phyloP scores from a whole-genome alignment of 2,329 filamentous ascomycete species.

The Neoscytalidium dimidiatum region DNA sequence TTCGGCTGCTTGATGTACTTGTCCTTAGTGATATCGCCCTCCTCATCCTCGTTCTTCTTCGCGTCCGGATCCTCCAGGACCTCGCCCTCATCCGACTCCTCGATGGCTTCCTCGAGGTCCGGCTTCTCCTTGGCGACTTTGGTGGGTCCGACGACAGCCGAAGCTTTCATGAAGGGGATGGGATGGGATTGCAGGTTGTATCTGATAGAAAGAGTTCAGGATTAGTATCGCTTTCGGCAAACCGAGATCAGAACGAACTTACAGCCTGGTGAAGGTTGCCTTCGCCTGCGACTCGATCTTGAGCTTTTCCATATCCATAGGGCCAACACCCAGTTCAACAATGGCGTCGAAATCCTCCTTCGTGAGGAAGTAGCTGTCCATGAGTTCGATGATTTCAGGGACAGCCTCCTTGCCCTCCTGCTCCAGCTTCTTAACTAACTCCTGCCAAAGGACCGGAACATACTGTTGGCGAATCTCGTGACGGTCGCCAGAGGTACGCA shows the following conservation, averaged over 20 bases:
- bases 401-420: constrained; percentile 80
- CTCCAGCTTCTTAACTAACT: constrained; percentile 73
- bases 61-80: constrained; percentile 41
- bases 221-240: too few species aligned
- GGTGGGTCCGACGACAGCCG: constrained; percentile 71
- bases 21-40: constrained; percentile 86
- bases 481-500: constrained; percentile 84
- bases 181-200: constrained; percentile 88
- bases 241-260: constrained; percentile 51
- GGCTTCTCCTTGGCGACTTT: constrained; percentile 74
- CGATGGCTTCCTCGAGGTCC: constrained; percentile 93
- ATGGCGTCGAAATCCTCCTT: constrained; percentile 94
- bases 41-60: constrained; percentile 65
- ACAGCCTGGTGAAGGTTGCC: constrained; percentile 84
- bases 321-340: constrained; percentile 84
- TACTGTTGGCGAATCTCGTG: constrained; percentile 96
- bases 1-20: constrained; percentile 94
- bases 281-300: constrained; percentile 86
- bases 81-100: constrained; percentile 76
- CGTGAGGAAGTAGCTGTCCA: constrained; percentile 96
- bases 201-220: constrained; percentile 47
- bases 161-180: constrained; percentile 94
- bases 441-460: constrained; percentile 82
- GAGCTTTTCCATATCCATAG: constrained; percentile 73
- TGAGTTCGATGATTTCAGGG: constrained; percentile 82